A percentile compares a stretch with the other conserved stretches of the same genome.
These are phyloP conservation scores for Calonectria pseudoturangicola DNA, from an alignment of 2,329 filamentous ascomycete genomes.

Conservation along the genomic window DNA sequence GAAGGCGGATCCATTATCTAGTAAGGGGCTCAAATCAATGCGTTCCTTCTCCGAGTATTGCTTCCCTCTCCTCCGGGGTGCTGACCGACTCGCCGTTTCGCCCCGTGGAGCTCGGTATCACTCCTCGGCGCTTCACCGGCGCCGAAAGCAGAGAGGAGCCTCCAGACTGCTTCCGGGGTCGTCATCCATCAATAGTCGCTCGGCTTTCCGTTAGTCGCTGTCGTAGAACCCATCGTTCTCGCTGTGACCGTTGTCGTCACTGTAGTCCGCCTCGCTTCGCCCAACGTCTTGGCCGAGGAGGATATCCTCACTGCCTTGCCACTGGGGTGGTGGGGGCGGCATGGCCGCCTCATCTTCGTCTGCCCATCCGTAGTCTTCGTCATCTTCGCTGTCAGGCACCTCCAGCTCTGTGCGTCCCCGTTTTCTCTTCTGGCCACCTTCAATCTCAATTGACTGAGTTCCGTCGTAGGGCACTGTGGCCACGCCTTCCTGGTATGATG, in stretches of 20 bases:
- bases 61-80: constrained; percentile 47
- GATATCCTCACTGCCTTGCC: constrained; percentile 80
- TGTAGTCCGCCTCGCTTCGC: constrained; percentile 60
- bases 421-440: constrained; percentile 76
- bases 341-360: constrained; percentile 78
- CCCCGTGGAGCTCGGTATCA: constrained; percentile 45
- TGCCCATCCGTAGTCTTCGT: constrained; percentile 84
- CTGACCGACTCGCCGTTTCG: constrained; percentile 45
- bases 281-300: constrained; percentile 70
- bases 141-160: constrained; percentile 51
- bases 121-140: constrained; percentile 58
- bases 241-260: constrained; percentile 44
- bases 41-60: constrained; percentile 39
- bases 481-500: constrained; percentile 65
- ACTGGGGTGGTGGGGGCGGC: constrained; percentile 77
- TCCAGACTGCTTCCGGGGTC: constrained; percentile 43
- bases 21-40: constrained; percentile 50
- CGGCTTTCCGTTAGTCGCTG: constrained; percentile 48
- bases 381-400: constrained; percentile 77
- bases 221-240: constrained; percentile 48
- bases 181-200: constrained; percentile 43
- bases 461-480: constrained; percentile 64
- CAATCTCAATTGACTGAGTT: constrained; percentile 59
- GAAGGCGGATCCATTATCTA: constrained; percentile 45
- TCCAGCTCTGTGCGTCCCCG: constrained; percentile 75